These are phyloP conservation scores for Helminthosporium solani DNA, from an alignment of 2,329 filamentous ascomycete species.

Conservation along the genomic window DNA sequence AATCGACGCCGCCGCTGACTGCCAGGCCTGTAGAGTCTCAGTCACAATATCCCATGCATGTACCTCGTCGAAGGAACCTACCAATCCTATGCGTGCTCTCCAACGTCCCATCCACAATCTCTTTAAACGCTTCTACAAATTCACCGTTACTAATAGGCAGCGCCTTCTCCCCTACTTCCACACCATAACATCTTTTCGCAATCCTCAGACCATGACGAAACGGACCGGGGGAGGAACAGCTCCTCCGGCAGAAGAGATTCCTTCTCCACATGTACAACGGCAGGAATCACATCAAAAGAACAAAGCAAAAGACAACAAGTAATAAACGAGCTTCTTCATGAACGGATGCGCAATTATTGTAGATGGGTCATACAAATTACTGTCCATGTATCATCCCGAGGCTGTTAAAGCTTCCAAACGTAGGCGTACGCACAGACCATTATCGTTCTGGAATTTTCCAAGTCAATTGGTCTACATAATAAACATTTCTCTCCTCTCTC, in stretches of 20 bases:
- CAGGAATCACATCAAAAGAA: background rate
- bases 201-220: constrained; percentile 11
- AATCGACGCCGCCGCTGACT: constrained; percentile 90
- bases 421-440: constrained; percentile 15
- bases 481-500: constrained; percentile 6
- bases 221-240: constrained; percentile 23
- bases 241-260: constrained; percentile 36
- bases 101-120: background rate
- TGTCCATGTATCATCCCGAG: constrained; percentile 20
- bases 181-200: constrained; percentile 23
- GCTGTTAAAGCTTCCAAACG: constrained; percentile 14
- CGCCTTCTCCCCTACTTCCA: constrained; percentile 8
- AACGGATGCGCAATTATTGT: too few species aligned
- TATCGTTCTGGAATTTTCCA: constrained; percentile 23
- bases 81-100: constrained; percentile 11
- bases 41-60: background rate
- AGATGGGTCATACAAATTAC: too few species aligned
- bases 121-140: constrained; percentile 22
- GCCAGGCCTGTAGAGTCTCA: constrained; percentile 58
- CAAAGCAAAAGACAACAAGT: background rate
- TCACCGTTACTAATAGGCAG: constrained; percentile 28
- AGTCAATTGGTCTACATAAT: constrained; percentile 1
- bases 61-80: constrained; percentile 5
- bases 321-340: too few species aligned
- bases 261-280: constrained; percentile 37